These are phyloP conservation scores for Malassezia dermatis DNA, from an alignment of 1,284 basidiomycete genomes.

Conservation along the genomic window DNA sequence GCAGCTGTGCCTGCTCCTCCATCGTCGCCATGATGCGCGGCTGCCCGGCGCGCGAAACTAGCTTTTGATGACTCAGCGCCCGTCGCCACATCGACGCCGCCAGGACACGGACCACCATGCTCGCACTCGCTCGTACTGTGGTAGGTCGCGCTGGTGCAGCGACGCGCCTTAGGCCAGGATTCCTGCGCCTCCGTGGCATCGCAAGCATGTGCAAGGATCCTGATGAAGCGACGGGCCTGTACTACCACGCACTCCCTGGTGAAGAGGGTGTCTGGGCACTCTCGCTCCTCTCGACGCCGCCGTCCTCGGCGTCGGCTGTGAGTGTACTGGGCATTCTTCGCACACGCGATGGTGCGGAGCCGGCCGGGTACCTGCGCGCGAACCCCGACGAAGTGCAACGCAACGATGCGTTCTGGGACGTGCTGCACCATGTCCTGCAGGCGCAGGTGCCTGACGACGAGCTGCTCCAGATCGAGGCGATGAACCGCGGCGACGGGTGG, in stretches of 20 bases:
- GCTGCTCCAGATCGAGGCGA: conserved; percentile 33
- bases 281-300: conserved; percentile 19
- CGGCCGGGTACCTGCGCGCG: conserved; percentile 21
- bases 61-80: neutral
- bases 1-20: conserved; percentile 25
- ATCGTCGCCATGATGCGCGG: neutral
- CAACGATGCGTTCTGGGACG: conserved; percentile 29
- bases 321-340: conserved; percentile 23
- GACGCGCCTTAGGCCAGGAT: neutral
- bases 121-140: neutral
- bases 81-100: neutral
- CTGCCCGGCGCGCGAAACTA: neutral
- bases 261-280: conserved; percentile 25
- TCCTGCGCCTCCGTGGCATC: neutral
- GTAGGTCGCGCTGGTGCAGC: neutral
- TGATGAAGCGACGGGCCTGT: conserved; percentile 26
- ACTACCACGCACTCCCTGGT: conserved; percentile 22
- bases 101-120: neutral
- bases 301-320: conserved; percentile 9
- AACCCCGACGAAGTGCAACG: conserved; percentile 28
- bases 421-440: conserved; percentile 34
- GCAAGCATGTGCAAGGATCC: conserved; percentile 5
- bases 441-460: conserved; percentile 31
- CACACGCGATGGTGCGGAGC: conserved; percentile 15
- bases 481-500: conserved; percentile 35